These are phyloP conservation scores for Scedosporium minutisporum DNA, from an alignment of 2,329 filamentous ascomycete genomes.

Conservation along the genomic window DNA sequence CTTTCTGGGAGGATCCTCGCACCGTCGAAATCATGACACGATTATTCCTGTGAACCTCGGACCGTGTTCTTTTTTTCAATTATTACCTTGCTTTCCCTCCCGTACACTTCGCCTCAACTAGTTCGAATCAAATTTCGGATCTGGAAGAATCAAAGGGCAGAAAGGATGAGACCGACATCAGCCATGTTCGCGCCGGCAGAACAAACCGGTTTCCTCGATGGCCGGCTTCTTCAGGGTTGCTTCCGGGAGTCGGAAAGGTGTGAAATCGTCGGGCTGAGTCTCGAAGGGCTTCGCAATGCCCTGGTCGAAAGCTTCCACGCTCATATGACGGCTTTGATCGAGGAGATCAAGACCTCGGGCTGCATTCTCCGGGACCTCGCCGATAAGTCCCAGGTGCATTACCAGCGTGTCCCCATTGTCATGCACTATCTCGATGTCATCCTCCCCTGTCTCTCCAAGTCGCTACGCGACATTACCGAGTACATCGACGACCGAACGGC, in stretches of 20 bases:
- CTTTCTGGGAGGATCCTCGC: too few species aligned
- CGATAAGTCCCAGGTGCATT: conserved; percentile 43
- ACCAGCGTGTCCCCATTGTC: conserved; percentile 38
- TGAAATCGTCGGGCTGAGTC: conserved; percentile 33
- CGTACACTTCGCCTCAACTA: too few species aligned
- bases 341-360: conserved; percentile 34
- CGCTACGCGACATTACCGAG: conserved; percentile 41
- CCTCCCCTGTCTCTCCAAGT: conserved; percentile 44
- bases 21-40: too few species aligned
- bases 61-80: too few species aligned
- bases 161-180: neutral
- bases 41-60: too few species aligned
- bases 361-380: conserved; percentile 43
- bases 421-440: conserved; percentile 46
- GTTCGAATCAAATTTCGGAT: too few species aligned
- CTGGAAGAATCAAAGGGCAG: neutral
- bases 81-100: too few species aligned
- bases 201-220: conserved; percentile 13
- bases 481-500: conserved; percentile 41
- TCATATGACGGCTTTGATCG: conserved; percentile 36
- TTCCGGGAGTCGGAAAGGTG: conserved; percentile 44
- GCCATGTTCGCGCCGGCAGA: neutral
- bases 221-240: conserved; percentile 40
- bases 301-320: conserved; percentile 33
- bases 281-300: conserved; percentile 38